Conservation (phyloP, 768 basidiomycete genomes). For the Calocera cornea region DNA sequence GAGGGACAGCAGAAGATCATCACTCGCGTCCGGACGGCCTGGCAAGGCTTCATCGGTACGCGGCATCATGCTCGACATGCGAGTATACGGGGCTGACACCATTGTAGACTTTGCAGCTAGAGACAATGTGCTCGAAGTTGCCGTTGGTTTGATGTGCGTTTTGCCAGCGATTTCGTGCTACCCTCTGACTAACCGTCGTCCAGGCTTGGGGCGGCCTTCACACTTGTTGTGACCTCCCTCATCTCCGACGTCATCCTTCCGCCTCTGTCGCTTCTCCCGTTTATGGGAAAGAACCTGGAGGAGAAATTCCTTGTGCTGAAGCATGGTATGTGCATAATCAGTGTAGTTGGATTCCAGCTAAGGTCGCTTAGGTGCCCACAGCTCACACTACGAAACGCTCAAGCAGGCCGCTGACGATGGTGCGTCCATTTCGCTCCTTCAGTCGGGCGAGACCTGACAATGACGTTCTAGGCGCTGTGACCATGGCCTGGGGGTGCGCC, state of each 20-base stretch:
- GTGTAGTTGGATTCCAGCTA: background rate
- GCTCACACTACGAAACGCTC: constrained; percentile 30
- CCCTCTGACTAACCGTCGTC: background rate
- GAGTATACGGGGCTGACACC: no score
- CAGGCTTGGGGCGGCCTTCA: constrained; percentile 30
- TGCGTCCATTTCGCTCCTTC: background rate
- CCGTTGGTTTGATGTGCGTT: constrained; percentile 30
- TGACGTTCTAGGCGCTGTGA: constrained; percentile 22
- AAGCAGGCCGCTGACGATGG: constrained; percentile 34
- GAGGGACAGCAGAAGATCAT: background rate
- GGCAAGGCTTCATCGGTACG: constrained; percentile 4
- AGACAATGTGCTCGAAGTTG: constrained; percentile 37
- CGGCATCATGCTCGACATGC: background rate
- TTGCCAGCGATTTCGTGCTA: background rate
- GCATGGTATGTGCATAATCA: constrained; percentile 17
- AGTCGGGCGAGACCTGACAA: background rate
- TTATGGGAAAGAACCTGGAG: constrained; percentile 32
- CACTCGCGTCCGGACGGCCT: background rate
- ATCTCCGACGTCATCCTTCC: constrained; percentile 34
- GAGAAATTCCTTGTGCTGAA: constrained; percentile 32
- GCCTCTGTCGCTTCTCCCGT: constrained; percentile 31
- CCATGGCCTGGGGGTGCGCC: constrained; percentile 23
- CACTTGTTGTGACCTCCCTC: constrained; percentile 31
- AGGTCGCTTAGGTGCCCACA: constrained; percentile 16
- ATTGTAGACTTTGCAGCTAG: constrained; percentile 10